phyloP scores from a whole-genome alignment of 75 land plant species.

The Chamaecyparis obtusa region DNA sequence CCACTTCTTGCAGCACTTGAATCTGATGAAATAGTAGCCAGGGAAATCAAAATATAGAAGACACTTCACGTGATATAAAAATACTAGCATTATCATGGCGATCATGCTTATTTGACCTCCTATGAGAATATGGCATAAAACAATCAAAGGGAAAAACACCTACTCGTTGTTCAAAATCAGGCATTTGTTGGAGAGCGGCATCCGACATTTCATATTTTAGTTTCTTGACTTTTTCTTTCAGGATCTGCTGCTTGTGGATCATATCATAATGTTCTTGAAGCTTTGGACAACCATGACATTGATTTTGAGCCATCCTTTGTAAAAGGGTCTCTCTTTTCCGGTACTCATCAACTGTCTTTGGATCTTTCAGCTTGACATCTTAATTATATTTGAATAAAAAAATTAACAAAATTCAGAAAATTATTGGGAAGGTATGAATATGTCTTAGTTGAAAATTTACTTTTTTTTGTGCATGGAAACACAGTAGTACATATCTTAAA shows the following conservation, averaged over 20 bases:
- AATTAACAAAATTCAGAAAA: neutral
- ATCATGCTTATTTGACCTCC: neutral
- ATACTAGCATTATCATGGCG: neutral
- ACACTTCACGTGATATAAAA: neutral
- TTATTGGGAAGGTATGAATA: neutral
- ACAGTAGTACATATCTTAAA: neutral
- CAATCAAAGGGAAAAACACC: neutral
- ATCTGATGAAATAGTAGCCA: conserved; percentile 49
- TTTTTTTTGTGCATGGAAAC: neutral
- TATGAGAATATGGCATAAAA: neutral
- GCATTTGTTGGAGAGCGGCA: conserved; percentile 96
- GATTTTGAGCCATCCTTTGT: conserved; percentile 70
- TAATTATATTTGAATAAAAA: conserved; percentile 13
- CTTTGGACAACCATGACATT: conserved; percentile 86
- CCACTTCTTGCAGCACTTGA: conserved; percentile 83
- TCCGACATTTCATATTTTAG: conserved; percentile 87
- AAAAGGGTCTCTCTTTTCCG: conserved; percentile 41
- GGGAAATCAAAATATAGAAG: neutral
- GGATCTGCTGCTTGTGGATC: conserved; percentile 47
- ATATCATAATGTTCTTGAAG: conserved; percentile 70
- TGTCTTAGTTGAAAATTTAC: neutral
- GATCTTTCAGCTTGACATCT: conserved; percentile 87
- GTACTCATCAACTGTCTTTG: conserved; percentile 62
- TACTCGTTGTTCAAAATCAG: conserved; percentile 95
- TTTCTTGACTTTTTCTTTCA: conserved; percentile 70